Conservation (phyloP, 805 yeast species). For the Kodamaea lidongshanica region DNA sequence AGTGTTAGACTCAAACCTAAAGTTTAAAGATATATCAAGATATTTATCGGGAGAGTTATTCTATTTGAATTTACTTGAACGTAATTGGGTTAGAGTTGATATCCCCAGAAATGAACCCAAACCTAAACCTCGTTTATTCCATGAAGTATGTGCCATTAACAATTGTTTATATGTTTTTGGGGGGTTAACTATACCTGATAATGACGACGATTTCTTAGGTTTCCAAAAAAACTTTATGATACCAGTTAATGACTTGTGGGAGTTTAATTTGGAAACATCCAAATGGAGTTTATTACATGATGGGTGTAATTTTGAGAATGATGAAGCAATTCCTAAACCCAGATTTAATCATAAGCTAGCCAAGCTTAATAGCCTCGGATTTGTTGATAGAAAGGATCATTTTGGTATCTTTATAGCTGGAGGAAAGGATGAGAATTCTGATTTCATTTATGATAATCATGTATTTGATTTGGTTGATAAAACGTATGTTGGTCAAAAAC, state of each 20-base stretch:
- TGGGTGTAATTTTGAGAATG: slow-evolving; percentile 16
- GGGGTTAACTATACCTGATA: slow-evolving; percentile 43
- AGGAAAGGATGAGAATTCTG: slow-evolving; percentile 38
- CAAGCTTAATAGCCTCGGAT: slow-evolving; percentile 30
- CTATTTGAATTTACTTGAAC: slow-evolving; percentile 50
- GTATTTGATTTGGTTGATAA: slow-evolving; percentile 42
- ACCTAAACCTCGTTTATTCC: slow-evolving; percentile 51
- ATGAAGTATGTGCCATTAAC: slow-evolving; percentile 47
- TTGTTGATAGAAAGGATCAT: slow-evolving; percentile 34
- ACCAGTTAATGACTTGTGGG: slow-evolving; percentile 66
- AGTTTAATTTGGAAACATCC: slow-evolving; percentile 46
- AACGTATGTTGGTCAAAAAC: slow-evolving; percentile 21
- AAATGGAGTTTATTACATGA: slow-evolving; percentile 50
- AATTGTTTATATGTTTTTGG: slow-evolving; percentile 57
- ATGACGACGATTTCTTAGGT: slow-evolving; percentile 1
- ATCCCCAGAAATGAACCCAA: slow-evolving; percentile 12
- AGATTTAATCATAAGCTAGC: slow-evolving; percentile 53
- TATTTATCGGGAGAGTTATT: slow-evolving; percentile 62
- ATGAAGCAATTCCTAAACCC: slow-evolving; percentile 22
- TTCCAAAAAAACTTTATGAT: slow-evolving; percentile 14
- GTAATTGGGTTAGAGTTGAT: slow-evolving; percentile 49
- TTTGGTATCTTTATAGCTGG: slow-evolving; percentile 50
- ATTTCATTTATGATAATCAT: slow-evolving; percentile 26
- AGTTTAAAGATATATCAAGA: slow-evolving; percentile 20
- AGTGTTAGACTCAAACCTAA: slow-evolving; percentile 18